Conservation (phyloP, 2,329 filamentous ascomycete species). For the Aspergillus floridensis region DNA sequence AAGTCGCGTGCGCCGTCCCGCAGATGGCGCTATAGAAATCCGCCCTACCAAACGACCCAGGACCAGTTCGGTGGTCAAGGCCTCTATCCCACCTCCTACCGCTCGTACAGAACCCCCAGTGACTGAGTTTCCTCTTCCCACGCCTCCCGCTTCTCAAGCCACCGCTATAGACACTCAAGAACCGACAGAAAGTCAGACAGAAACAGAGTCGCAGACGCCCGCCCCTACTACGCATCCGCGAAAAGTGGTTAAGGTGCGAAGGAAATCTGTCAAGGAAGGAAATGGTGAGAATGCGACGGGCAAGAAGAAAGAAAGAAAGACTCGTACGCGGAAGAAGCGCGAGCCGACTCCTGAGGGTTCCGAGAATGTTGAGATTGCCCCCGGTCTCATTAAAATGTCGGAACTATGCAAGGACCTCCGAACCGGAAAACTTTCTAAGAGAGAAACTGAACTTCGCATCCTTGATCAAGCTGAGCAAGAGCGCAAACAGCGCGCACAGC, state of each 20-base stretch:
- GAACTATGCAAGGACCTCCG: slow-evolving; percentile 54
- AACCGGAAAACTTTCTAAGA: slow-evolving; percentile 57
- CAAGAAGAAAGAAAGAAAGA: slow-evolving; percentile 24
- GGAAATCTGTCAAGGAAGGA: slow-evolving; percentile 25
- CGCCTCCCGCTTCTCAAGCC: slow-evolving; percentile 27
- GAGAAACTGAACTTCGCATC: slow-evolving; percentile 56
- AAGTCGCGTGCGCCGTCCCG: slow-evolving; percentile 3
- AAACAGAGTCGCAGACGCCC: slow-evolving; percentile 21
- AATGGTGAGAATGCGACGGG: slow-evolving; percentile 23
- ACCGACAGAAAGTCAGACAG: slow-evolving; percentile 19
- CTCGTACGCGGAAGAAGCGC: slow-evolving; percentile 34
- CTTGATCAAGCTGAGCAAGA: slow-evolving; percentile 57
- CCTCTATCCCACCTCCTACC: not conserved
- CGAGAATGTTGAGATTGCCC: slow-evolving; percentile 52
- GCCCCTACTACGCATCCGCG: slow-evolving; percentile 18
- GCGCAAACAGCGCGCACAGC: slow-evolving; percentile 39
- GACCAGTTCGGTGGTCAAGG: slow-evolving; percentile 10
- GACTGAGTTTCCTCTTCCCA: slow-evolving; percentile 12
- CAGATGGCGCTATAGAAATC: slow-evolving; percentile 16
- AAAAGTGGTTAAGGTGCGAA: slow-evolving; percentile 23
- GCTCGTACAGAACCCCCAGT: not conserved
- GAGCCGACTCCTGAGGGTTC: slow-evolving; percentile 49
- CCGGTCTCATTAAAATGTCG: slow-evolving; percentile 56
- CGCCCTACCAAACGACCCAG: slow-evolving; percentile 32
- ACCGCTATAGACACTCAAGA: slow-evolving; percentile 17